Evolutionary conservation across 306 rosid genomes (phyloP).

Genomic region (Pyrus betulifolia): DNA sequence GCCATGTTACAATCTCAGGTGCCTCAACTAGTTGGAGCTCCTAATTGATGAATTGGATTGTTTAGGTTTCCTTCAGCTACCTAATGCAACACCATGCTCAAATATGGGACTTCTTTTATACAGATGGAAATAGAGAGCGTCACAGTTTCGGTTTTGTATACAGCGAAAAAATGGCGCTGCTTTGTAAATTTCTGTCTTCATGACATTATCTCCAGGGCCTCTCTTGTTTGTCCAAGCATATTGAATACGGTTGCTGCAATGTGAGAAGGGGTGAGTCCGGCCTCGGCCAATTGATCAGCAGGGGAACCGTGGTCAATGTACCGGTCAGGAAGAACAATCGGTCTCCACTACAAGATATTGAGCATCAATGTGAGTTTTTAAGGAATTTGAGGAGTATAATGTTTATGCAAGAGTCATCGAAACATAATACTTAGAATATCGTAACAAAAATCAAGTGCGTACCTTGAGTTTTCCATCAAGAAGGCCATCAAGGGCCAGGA

Average conservation of each 20-base stretch:
- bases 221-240: constrained; percentile 76
- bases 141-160: constrained; percentile 4
- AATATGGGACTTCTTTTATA: background rate
- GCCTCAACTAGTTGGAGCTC: constrained; percentile 3
- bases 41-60: background rate
- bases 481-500: constrained; percentile 94
- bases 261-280: constrained; percentile 81
- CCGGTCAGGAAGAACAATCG: constrained; percentile 82
- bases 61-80: background rate
- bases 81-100: background rate
- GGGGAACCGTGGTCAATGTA: constrained; percentile 91
- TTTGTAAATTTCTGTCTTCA: constrained; percentile 2
- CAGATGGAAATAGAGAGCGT: background rate
- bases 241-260: constrained; percentile 92
- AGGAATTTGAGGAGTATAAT: background rate
- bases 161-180: background rate
- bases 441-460: background rate
- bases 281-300: constrained; percentile 54
- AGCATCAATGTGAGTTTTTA: constrained; percentile 4
- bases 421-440: background rate
- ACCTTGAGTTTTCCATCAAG: constrained; percentile 84
- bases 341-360: constrained; percentile 74
- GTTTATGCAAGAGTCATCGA: background rate
- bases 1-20: background rate
- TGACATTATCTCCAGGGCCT: constrained; percentile 78